Evolutionary conservation across 305 asterid species (phyloP), one percentile per base, ranked within the genome.

Genomic region (Fraxinus nigra): DNA sequence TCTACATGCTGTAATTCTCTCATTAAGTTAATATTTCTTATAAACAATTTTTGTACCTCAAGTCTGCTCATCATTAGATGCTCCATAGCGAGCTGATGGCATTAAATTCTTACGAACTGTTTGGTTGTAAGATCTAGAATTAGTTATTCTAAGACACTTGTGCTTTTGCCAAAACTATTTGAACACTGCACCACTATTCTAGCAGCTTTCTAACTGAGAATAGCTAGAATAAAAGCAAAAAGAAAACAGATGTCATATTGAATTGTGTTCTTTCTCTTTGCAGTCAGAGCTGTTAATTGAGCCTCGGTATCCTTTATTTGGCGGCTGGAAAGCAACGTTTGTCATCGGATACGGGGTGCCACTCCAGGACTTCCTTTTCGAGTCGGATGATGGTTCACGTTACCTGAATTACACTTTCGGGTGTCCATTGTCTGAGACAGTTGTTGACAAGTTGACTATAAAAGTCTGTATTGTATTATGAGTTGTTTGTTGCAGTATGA

Each of bases 261-360:
- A 83, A 78, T 80, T 73, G 30, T 78, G 20, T 72, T 80, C 38
- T 78, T 81, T 32, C 76, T 72, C 63, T 77, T 63, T 88, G 90
- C 96, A 94, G 98, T 93, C 99, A 4, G 99, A 96, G 89, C 85
- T 96, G 87, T 85, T 93, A 69, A 92, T 96, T 78, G 98, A 94
- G 86, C 99, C 99, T 61, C 94, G 98, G 20, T 96, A 96, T 86
- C 99, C 99, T 80, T 84, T 96, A 87, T 90, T 96, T 89, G 99
- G 99, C 70, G 99, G 99, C 84, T 96, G 99, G 99, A 96, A 93
- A 92, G 89, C 99, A 81, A 93, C 97, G 75, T 95, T 94, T 88
- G 76, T 92, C 84, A 82, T 95, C 81, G 99, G 99, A 86, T 95
- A 95, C 40, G 99, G 92, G 46, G 92, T 94, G 82, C 99, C 98